Conservation (phyloP, 352 stramenopile genomes). For the Phytophthora multivora region DNA sequence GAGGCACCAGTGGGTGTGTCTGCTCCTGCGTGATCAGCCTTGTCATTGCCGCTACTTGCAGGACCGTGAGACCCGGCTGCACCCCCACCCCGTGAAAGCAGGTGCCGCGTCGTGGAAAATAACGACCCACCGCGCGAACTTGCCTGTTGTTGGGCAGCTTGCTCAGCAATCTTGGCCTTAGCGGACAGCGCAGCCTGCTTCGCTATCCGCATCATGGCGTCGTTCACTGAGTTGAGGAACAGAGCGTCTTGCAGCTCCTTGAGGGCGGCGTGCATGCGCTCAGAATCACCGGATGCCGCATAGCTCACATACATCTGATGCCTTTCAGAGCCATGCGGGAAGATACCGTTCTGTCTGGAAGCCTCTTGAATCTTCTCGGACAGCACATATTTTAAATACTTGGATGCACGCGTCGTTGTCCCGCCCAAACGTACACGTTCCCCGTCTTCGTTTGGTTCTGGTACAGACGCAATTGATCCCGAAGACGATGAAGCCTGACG, state of each 20-base stretch:
- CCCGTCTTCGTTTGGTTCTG: constrained; percentile 8
- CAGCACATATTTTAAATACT: constrained; percentile 80
- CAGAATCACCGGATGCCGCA: constrained; percentile 50
- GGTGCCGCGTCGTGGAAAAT: constrained; percentile 73
- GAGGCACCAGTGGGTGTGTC: constrained; percentile 63
- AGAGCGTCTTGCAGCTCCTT: constrained; percentile 64
- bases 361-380: constrained; percentile 79
- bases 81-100: constrained; percentile 53
- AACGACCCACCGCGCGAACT: constrained; percentile 61
- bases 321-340: constrained; percentile 65
- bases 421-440: constrained; percentile 18
- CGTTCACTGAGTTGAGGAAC: constrained; percentile 75
- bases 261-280: constrained; percentile 62
- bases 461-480: constrained; percentile 10
- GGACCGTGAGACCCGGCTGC: constrained; percentile 20
- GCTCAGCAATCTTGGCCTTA: constrained; percentile 83
- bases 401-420: constrained; percentile 33
- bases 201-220: constrained; percentile 85
- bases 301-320: constrained; percentile 59
- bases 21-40: constrained; percentile 34
- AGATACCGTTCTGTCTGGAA: constrained; percentile 68
- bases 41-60: constrained; percentile 34
- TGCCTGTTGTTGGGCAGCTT: constrained; percentile 73
- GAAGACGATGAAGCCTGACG: constrained; percentile 16
- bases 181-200: constrained; percentile 79